phyloP scores from a whole-genome alignment of 768 basidiomycete genomes.

The Panaeolus papilionaceus region DNA sequence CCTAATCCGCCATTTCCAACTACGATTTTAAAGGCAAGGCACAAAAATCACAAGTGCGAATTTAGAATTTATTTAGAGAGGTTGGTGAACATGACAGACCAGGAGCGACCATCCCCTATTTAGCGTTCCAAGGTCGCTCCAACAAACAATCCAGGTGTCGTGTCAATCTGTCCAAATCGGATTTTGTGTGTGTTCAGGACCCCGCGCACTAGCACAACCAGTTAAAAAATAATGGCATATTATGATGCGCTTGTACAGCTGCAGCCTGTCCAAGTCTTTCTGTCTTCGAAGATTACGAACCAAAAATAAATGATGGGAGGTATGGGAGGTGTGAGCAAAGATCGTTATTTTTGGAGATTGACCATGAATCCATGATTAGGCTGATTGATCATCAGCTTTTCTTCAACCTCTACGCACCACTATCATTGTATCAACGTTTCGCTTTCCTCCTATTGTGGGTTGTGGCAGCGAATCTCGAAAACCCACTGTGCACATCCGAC shows the following conservation, averaged over 20 bases:
- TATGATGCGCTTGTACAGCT: slow-evolving; percentile 1
- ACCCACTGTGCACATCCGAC: too few species aligned
- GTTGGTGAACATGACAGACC: not conserved
- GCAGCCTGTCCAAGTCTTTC: not conserved
- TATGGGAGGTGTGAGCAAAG: not conserved
- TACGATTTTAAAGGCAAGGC: not conserved
- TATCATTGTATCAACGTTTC: too few species aligned
- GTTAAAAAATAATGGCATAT: not conserved
- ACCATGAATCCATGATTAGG: not conserved
- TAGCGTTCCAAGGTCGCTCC: slow-evolving; percentile 8
- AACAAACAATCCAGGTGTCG: slow-evolving; percentile 5
- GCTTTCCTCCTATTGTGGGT: too few species aligned
- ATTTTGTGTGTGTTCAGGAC: not conserved
- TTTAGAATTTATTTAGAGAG: not conserved
- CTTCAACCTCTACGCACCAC: not conserved
- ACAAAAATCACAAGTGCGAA: not conserved
- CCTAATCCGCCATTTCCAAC: not conserved
- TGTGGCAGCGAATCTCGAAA: too few species aligned
- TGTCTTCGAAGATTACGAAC: not conserved
- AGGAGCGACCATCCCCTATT: slow-evolving; percentile 6
- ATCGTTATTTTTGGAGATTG: not conserved
- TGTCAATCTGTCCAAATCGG: not conserved
- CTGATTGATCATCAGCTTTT: not conserved
- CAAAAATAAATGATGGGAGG: not conserved
- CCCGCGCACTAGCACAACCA: not conserved